Conservation (phyloP, 768 basidiomycete species). For the Kwoniella europaea region DNA sequence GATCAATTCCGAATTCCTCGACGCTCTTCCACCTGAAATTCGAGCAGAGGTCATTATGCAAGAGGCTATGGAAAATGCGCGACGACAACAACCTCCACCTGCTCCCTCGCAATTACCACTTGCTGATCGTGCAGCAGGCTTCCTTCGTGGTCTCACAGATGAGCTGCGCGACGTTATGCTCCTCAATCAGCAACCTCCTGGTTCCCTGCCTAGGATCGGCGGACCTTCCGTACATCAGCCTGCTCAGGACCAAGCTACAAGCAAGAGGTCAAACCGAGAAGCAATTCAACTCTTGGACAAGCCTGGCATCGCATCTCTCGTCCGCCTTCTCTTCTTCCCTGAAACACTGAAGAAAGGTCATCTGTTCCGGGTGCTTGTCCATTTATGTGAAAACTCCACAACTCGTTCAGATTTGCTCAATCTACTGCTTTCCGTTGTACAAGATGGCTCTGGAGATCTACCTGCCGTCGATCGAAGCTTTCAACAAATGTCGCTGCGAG, state of each 20-base stretch:
- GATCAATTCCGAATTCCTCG: slow-evolving; percentile 92
- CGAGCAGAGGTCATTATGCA: slow-evolving; percentile 96
- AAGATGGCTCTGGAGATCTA: slow-evolving; percentile 92
- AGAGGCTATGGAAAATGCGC: slow-evolving; percentile 79
- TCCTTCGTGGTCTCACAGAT: slow-evolving; percentile 90
- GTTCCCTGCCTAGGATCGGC: neutral
- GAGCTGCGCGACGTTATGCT: slow-evolving; percentile 87
- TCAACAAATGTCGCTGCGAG: slow-evolving; percentile 81
- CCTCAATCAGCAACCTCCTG: slow-evolving; percentile 64
- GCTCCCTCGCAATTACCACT: slow-evolving; percentile 56
- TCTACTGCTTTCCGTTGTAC: slow-evolving; percentile 86
- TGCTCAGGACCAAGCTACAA: slow-evolving; percentile 44
- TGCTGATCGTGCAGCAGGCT: slow-evolving; percentile 64
- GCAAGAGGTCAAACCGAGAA: slow-evolving; percentile 66
- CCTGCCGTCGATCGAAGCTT: slow-evolving; percentile 91
- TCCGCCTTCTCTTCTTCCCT: slow-evolving; percentile 94
- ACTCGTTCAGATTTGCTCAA: slow-evolving; percentile 93
- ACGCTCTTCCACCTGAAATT: slow-evolving; percentile 93
- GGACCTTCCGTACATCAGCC: slow-evolving; percentile 60
- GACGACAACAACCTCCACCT: slow-evolving; percentile 51
- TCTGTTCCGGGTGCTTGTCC: slow-evolving; percentile 83
- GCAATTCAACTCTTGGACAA: slow-evolving; percentile 93
- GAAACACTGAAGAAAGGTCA: slow-evolving; percentile 83
- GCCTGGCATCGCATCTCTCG: slow-evolving; percentile 80
- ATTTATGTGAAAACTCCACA: slow-evolving; percentile 92